Base-by-base conservation (phyloP, 306 rosid species). In the Senna tora region DNA sequence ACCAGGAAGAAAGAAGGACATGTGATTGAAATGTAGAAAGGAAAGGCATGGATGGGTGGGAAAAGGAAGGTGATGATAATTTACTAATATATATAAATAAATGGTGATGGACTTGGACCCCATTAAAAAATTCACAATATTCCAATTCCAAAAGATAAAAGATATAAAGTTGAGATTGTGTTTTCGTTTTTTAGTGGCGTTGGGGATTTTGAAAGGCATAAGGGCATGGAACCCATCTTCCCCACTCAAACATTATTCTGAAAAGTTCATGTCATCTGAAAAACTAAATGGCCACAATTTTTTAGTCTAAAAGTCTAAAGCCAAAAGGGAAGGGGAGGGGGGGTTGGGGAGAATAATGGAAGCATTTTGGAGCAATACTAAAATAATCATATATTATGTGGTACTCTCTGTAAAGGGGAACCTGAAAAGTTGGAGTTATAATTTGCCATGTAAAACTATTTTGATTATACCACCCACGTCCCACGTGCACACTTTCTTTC, bases 101-200 rank as follows among this genome's bases (percentile, higher is more conserved):
- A n/a, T 36, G 39, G 39, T 4, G 5, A 25, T 25, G 30, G 20
- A 34, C n/a, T n/a, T 75, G 81, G 84, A 65, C 85, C 81, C 85
- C 60, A n/a, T 64, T 25, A 1, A 1, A 25, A 25, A 25, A 25
- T 25, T 25, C 12, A 36, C 39, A 36, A 36, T 4, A 36, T 36
- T 64, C 74, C 79, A 62, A 79, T 68, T 71, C 53, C 36, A 74
- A 72, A 81, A 80, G 80, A 71, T 21, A 64, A 57, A 16, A 62
- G 54, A 64, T 33, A 33, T 2, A 33, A 58, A 15, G 65, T 67
- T 72, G 83, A 83, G 81, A 93, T 83, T 79, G 80, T 75, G 81
- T 81, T 87, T 88, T 88, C 89, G 96, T 90, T 86, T 87, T 80
- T 76, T 85, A 82, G 88, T 77, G 79, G 12, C 28, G 5, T 36